These are phyloP conservation scores for Arthrobotrys musiformis DNA, from an alignment of 2,329 filamentous ascomycete species.

Conservation along the genomic window DNA sequence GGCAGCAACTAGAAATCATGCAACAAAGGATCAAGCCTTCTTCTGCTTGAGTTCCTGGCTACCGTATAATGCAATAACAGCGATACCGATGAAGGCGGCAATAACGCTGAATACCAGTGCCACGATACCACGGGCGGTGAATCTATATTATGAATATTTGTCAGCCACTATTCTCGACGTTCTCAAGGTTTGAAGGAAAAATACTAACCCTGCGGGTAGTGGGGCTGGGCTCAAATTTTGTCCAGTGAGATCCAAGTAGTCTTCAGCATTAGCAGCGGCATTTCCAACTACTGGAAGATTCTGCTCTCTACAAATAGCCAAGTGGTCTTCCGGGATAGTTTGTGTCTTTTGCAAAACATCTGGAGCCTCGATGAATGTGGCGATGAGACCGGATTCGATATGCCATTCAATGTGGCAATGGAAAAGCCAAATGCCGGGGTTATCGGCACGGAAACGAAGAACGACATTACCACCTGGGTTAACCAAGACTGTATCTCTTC, in stretches of 20 bases:
- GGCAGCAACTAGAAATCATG: neutral
- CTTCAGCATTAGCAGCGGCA: slow-evolving; percentile 75
- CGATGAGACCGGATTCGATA: slow-evolving; percentile 73
- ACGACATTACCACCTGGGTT: slow-evolving; percentile 75
- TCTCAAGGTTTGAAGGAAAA: neutral
- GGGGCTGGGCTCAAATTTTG: slow-evolving; percentile 69
- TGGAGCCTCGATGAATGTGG: slow-evolving; percentile 74
- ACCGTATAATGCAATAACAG: slow-evolving; percentile 75
- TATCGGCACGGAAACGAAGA: slow-evolving; percentile 74
- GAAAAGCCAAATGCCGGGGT: slow-evolving; percentile 70
- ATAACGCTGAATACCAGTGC: slow-evolving; percentile 79
- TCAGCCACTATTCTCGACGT: neutral
- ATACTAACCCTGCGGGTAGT: slow-evolving; percentile 71
- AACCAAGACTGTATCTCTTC: slow-evolving; percentile 75
- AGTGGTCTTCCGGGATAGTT: slow-evolving; percentile 72
- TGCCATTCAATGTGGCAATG: slow-evolving; percentile 80
- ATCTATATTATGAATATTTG: slow-evolving; percentile 62
- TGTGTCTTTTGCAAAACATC: slow-evolving; percentile 71
- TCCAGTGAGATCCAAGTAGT: slow-evolving; percentile 73
- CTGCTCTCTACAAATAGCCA: slow-evolving; percentile 65
- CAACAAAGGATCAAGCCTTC: slow-evolving; percentile 8
- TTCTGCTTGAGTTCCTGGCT: slow-evolving; percentile 61
- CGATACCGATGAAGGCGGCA: slow-evolving; percentile 75
- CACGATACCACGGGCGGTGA: slow-evolving; percentile 76
- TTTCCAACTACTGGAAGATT: slow-evolving; percentile 72